phyloP scores from a whole-genome alignment of 148 eudicot species.

The Rhododendron vialii region DNA sequence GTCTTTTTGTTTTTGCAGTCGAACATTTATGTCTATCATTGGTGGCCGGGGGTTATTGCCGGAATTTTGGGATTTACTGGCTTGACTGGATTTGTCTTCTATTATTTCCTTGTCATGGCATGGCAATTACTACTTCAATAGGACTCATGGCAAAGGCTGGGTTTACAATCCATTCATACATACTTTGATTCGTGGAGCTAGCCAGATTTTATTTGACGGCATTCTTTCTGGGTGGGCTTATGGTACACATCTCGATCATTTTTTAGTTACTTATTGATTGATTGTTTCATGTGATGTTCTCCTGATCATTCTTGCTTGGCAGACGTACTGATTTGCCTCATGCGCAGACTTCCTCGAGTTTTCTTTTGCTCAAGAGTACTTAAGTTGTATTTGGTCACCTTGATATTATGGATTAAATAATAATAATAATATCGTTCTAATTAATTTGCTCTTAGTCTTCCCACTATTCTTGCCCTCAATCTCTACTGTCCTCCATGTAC shows the following conservation, averaged over 20 bases:
- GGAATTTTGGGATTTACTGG: slow-evolving; percentile 81
- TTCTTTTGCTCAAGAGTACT: not conserved
- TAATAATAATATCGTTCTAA: too few species aligned
- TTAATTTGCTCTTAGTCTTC: not conserved
- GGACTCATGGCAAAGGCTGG: slow-evolving; percentile 85
- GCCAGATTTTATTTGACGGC: slow-evolving; percentile 74
- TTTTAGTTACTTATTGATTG: slow-evolving; percentile 3
- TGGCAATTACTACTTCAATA: slow-evolving; percentile 45
- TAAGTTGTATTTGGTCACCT: not conserved
- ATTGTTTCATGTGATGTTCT: too few species aligned
- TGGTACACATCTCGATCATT: slow-evolving; percentile 48
- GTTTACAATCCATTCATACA: slow-evolving; percentile 57
- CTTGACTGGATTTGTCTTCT: slow-evolving; percentile 69
- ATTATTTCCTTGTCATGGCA: slow-evolving; percentile 76
- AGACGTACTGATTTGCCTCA: not conserved
- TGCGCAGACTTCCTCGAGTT: too few species aligned
- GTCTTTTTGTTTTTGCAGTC: slow-evolving; percentile 50
- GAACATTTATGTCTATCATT: slow-evolving; percentile 85
- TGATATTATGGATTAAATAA: not conserved
- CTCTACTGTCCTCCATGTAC: not conserved
- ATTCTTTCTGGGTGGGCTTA: slow-evolving; percentile 70
- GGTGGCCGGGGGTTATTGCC: slow-evolving; percentile 70
- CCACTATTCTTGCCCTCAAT: too few species aligned
- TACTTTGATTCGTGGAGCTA: slow-evolving; percentile 79
- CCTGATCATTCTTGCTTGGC: not conserved